Evolutionary conservation across 768 basidiomycete species (phyloP).

Genomic region (Psilocybe subaeruginosa): DNA sequence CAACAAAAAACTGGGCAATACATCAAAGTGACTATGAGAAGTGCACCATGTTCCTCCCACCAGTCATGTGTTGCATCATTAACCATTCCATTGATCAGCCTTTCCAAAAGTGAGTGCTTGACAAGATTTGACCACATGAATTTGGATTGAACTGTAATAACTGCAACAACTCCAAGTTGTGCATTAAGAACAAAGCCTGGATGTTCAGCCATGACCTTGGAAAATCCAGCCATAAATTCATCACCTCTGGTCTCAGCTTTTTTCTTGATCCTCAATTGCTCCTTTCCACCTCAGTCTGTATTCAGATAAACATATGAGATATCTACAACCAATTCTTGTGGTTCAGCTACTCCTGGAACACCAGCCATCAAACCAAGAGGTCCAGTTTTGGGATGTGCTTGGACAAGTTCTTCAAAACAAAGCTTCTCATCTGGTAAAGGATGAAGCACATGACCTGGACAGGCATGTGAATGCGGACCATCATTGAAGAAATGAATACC

Average conservation of each 20-base stretch:
- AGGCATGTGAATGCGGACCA: background rate
- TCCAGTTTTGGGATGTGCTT: slow-evolving; percentile 15
- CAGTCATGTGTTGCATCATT: slow-evolving; percentile 39
- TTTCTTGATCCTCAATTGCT: slow-evolving; percentile 10
- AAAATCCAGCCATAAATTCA: slow-evolving; percentile 2
- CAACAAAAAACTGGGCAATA: slow-evolving; percentile 28
- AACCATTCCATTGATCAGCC: slow-evolving; percentile 35
- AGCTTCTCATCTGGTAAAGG: slow-evolving; percentile 3
- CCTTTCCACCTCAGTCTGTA: slow-evolving; percentile 19
- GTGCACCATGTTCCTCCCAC: slow-evolving; percentile 25
- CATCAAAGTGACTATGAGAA: slow-evolving; percentile 33
- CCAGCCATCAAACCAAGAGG: slow-evolving; percentile 23
- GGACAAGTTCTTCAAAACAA: slow-evolving; percentile 15
- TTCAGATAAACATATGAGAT: slow-evolving; percentile 24
- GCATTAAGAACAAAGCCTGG: slow-evolving; percentile 20
- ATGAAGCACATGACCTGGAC: slow-evolving; percentile 17
- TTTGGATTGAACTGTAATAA: slow-evolving; percentile 28
- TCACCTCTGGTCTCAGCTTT: background rate
- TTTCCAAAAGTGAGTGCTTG: slow-evolving; percentile 17
- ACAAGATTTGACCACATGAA: slow-evolving; percentile 33
- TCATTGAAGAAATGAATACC: slow-evolving; percentile 8
- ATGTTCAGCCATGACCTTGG: background rate
- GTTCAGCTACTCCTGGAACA: slow-evolving; percentile 21
- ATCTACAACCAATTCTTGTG: slow-evolving; percentile 25
- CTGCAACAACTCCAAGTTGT: slow-evolving; percentile 12